Base-by-base conservation (phyloP, 2,329 filamentous ascomycete species). In the Fusarium foetens region DNA sequence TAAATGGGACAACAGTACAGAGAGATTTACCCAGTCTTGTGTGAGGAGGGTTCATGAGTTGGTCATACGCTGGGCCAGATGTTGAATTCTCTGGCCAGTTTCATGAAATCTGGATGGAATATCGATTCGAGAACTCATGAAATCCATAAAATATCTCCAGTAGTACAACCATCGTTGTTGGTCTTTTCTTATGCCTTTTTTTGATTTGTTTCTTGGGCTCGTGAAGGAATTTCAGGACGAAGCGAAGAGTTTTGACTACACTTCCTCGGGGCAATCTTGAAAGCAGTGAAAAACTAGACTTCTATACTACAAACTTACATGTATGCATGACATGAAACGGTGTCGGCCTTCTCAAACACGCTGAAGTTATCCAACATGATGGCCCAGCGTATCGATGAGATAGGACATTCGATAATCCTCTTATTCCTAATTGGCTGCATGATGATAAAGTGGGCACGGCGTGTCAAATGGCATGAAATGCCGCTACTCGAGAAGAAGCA, bases 1-100 rank as follows among this genome's bases (percentile, higher is more conserved):
- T 12, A 35, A 49, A 14, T 59, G 66, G 16, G 61, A 70, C n/a
- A 63, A 42, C 25, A 41, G 38, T 36, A 71, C 29, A 48, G 29
- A 49, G 21, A 49, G 13, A 17, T 48, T 21, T 14, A 31, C 31
- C 1, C n/a, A 17, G 27, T 14, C 17, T 25, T 21, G 17, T 3
- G 9, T 21, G n/a, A 4, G 6, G 13, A 36, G 6, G 31, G 1
- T 6, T 19, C 14, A 25, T 36, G 2, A n/a, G 23, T 6, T 52
- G 23, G 14, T 3, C 11, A 4, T 14, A 27, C 3, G 13, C 7
- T 38, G 31, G 5, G 19, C 13, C 2, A 3, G 5, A 27, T 12
- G 2, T 38, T 16, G 3, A 17, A 3, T 17, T 12, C 7, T 4
- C 4, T 9, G 19, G 13, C 4, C 23, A 36, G 1, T 36, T 2